Evolutionary conservation across 371 early-diverging fungal species (phyloP), one percentile per base, ranked within the genome.

Genomic region (Parasitella parasitica): DNA sequence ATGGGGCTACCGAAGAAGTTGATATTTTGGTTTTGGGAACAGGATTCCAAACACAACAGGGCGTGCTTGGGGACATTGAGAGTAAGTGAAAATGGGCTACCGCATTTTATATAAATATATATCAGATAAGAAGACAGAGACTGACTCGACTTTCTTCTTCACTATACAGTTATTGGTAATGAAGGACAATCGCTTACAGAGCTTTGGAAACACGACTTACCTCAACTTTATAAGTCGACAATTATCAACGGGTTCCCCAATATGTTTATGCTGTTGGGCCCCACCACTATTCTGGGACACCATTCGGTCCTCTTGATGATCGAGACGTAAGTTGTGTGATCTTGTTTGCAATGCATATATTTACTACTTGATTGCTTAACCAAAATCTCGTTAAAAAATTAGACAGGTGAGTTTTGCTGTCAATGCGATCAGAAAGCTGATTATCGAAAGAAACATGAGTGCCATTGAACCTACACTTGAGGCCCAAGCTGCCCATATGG

Each of bases 1-100:
- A 78, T 60, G 85, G 84, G 1, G 63, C 67, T 5, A 48, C 54
- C 6, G 67, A 65, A 37, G 75, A 79, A 39, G 71, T 83, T 5
- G 89, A 89, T 62, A 76, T 75, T 6, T 37, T 89, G 52, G 68
- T 89, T 12, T 64, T 85, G 28, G 89, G 86, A 1, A 89, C 89
- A 22, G 89, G 89, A 4, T 89, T 83, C 64, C 61, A 82, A 27
- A 71, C 81, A 7, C 76, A 76, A 46, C 75, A 66, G 15, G 59
- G 59, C 9, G 67, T 75, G 13, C 54, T 63, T 11, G 71, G 73
- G 20, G 64, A 66, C 11, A 37, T 75, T 9, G 53, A 72, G 16
- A 58, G 58, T 58, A 58, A 49, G 58, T 32, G n/a, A n/a, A n/a
- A n/a, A n/a, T n/a, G n/a, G n/a, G n/a, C n/a, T n/a, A n/a, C n/a